A percentile compares a stretch with the other conserved stretches of the same genome.
Conservation (phyloP, 75 land plant species). For the Ceratopteris richardii region DNA sequence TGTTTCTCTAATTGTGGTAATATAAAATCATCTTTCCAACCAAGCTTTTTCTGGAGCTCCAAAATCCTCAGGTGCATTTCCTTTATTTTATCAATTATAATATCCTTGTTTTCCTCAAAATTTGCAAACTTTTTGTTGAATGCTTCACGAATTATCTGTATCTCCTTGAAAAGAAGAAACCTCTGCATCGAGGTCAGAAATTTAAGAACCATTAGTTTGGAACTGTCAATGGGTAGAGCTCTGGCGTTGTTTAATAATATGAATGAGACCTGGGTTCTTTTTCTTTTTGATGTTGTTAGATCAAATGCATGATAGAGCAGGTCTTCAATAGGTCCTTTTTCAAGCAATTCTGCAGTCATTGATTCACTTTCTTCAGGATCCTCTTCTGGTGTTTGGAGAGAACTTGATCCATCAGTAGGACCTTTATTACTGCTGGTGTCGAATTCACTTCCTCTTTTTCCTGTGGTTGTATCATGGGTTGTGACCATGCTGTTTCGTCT, state of each 20-base stretch:
- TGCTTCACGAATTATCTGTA: constrained; percentile 6
- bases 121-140: constrained; percentile 19
- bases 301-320: constrained; percentile 15
- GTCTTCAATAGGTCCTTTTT: constrained; percentile 8
- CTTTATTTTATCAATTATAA: constrained; percentile 15
- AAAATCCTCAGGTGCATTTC: constrained; percentile 18
- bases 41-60: constrained; percentile 24
- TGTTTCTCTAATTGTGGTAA: constrained; percentile 11
- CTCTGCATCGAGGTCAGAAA: constrained; percentile 9
- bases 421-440: neutral
- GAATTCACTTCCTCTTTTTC: neutral
- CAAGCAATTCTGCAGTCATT: constrained; percentile 12
- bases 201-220: too few relatives aligned
- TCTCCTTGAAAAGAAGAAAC: constrained; percentile 6
- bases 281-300: constrained; percentile 19
- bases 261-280: constrained; percentile 20
- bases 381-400: constrained; percentile 11
- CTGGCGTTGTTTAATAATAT: neutral
- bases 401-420: neutral
- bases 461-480: constrained; percentile 1
- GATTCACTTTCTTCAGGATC: constrained; percentile 17
- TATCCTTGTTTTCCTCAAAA: constrained; percentile 2
- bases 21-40: constrained; percentile 16
- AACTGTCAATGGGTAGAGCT: neutral
- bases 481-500: constrained; percentile 2